Conservation (phyloP, 192 early-diverging fungal species). For the Backusella psychrophila region DNA sequence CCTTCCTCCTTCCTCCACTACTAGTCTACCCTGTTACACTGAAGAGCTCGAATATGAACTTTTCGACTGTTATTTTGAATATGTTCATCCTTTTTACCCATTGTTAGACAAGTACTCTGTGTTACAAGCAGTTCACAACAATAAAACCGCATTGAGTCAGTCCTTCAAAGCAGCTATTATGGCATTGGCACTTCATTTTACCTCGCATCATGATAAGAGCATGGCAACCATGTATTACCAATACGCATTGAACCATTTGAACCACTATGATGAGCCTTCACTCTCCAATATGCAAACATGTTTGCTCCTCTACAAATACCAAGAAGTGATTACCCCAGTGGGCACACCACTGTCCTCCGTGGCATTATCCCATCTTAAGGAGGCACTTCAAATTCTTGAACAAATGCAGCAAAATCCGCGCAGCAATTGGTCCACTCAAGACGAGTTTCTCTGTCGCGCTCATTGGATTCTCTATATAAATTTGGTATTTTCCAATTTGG, state of each 20-base stretch:
- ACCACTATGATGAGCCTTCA: background rate
- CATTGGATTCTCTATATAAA: constrained; percentile 12
- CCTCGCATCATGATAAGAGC: background rate
- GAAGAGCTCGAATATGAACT: constrained; percentile 3
- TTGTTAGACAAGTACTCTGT: constrained; percentile 2
- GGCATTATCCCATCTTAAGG: background rate
- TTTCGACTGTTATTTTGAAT: constrained; percentile 8
- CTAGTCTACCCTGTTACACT: background rate
- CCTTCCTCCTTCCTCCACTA: background rate
- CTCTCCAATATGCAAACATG: constrained; percentile 1
- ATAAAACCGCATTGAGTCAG: background rate
- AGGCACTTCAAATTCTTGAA: background rate
- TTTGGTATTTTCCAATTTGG: constrained; percentile 2
- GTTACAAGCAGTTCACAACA: background rate
- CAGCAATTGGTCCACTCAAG: background rate
- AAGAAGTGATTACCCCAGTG: constrained; percentile 11
- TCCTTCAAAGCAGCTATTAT: background rate
- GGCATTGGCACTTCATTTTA: background rate
- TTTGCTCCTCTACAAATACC: constrained; percentile 16
- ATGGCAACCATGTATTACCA: background rate
- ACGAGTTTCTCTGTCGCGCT: constrained; percentile 1
- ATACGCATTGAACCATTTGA: background rate
- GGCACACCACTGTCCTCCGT: background rate
- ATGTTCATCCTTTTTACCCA: constrained; percentile 13
- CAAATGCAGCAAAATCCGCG: constrained; percentile 1